These are phyloP conservation scores for Starmerella ratchasimensis DNA, from an alignment of 805 yeast species.

Conservation along the genomic window DNA sequence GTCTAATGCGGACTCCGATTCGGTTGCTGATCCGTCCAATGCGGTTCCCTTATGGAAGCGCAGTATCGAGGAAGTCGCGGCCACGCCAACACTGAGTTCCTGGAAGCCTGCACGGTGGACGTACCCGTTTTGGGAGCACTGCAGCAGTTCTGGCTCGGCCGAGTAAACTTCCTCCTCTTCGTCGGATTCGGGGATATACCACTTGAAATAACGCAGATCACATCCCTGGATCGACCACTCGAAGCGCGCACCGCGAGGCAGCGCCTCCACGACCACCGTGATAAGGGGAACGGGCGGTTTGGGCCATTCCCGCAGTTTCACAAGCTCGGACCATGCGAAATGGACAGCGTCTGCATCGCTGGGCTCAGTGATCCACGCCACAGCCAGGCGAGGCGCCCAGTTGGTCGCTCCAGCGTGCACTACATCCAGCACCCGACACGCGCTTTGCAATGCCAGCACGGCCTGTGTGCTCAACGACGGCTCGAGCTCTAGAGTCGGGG, in stretches of 20 bases:
- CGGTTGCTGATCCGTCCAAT: no score
- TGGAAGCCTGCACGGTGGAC: conserved; percentile 13
- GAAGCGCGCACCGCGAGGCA: conserved; percentile 23
- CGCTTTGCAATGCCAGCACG: conserved; percentile 58
- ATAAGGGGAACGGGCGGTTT: conserved; percentile 14
- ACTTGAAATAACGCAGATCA: conserved; percentile 15
- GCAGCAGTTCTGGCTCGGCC: conserved; percentile 9
- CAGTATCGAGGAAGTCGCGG: no score
- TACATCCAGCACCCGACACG: conserved; percentile 46
- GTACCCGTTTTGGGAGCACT: background rate
- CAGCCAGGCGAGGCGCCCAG: conserved; percentile 32
- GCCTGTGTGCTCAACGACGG: conserved; percentile 28
- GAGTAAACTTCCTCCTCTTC: conserved; percentile 18
- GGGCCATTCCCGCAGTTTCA: no score
- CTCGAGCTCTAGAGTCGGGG: conserved; percentile 47
- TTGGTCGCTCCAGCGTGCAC: conserved; percentile 30
- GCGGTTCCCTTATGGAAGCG: no score
- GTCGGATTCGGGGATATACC: conserved; percentile 17
- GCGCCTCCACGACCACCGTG: conserved; percentile 16
- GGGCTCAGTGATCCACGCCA: conserved; percentile 40
- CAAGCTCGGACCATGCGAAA: conserved; percentile 9
- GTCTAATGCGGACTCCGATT: no score
- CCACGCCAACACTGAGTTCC: conserved; percentile 1
- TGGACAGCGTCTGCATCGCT: conserved; percentile 2
- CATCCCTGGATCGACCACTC: conserved; percentile 23